Evolutionary conservation across 805 yeast genomes (phyloP).

Genomic region (Grigorovia humatica): DNA sequence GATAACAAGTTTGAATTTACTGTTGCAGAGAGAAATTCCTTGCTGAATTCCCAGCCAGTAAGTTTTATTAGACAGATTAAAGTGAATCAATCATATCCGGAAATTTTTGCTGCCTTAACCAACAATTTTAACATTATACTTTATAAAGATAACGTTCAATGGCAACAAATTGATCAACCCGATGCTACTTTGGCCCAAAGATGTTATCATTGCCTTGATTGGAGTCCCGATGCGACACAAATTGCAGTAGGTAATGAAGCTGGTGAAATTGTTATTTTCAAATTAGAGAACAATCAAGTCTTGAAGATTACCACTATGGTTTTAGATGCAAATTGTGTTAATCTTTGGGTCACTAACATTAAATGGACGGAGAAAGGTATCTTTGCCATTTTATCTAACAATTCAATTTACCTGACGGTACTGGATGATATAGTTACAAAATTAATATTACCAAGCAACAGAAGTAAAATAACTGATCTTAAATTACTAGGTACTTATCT

Average conservation of each 20-base stretch:
- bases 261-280: conserved; percentile 14
- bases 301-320: not conserved
- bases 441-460: conserved; percentile 6
- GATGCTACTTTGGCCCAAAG: conserved; percentile 7
- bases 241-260: conserved; percentile 22
- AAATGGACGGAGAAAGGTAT: conserved; percentile 8
- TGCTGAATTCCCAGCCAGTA: conserved; percentile 23
- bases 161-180: conserved; percentile 17
- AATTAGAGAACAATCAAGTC: not conserved
- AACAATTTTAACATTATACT: conserved; percentile 22
- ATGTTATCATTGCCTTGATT: conserved; percentile 20
- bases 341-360: conserved; percentile 18
- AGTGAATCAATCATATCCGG: conserved; percentile 14
- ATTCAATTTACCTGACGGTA: conserved; percentile 14
- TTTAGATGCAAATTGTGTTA: not conserved
- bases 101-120: conserved; percentile 19
- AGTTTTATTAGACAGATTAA: conserved; percentile 14
- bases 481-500: conserved; percentile 5
- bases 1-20: conserved; percentile 24
- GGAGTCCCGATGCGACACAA: conserved; percentile 17
- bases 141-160: conserved; percentile 7
- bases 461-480: conserved; percentile 17
- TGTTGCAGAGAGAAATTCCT: conserved; percentile 12
- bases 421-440: not conserved
- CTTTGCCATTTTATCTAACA: conserved; percentile 15